Base-by-base conservation (phyloP, 1,284 basidiomycete genomes). In the Ceratobasidium sp. region DNA sequence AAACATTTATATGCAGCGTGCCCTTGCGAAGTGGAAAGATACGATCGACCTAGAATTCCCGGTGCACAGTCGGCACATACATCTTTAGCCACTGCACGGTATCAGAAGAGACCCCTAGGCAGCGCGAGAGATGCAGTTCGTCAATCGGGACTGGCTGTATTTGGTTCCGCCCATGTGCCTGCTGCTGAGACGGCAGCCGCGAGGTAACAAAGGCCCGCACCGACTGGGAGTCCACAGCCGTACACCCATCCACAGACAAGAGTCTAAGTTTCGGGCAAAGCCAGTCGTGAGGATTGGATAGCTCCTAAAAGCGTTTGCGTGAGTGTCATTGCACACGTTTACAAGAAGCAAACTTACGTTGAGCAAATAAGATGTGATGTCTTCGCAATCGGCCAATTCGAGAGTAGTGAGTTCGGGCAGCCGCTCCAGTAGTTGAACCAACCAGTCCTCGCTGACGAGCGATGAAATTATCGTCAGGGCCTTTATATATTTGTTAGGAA, bases 311-410 rank as follows among this genome's bases (percentile, higher is more conserved):
- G 22, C 13, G 29, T 19, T 2, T 29, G 29, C 19, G 11, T 56
- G 14, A 56, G 54, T 24, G 11, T 31, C 34, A 29, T 22, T 19
- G 1, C 24, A 22, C 9, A 13, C 34, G 4, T 34, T n/a, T 24
- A 11, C 6, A 16, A 22, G 22, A 22, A 39, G 22, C 2, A 34
- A 1, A 16, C 68, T 48, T 49, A 71, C 68, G 37, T 59, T 71
- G 11, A 71, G 54, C 56, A 71, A 61, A 31, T 58, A 71, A 2
- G 68, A 27, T 39, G 68, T 59, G 24, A 71, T 43, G n/a, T 71
- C 68, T 24, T 71, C 68, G 29, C 68, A 71, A 41, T 71, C 68
- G 37, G 56, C 54, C 68, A 71, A 27, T 34, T 71, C 68, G 4
- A 71, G 46, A 1, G 53, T 46, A 2, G 29, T 46, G 24, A 71